Evolutionary conservation across 2,329 filamentous ascomycete genomes (phyloP).

Genomic region (Neocucurbitaria cava): DNA sequence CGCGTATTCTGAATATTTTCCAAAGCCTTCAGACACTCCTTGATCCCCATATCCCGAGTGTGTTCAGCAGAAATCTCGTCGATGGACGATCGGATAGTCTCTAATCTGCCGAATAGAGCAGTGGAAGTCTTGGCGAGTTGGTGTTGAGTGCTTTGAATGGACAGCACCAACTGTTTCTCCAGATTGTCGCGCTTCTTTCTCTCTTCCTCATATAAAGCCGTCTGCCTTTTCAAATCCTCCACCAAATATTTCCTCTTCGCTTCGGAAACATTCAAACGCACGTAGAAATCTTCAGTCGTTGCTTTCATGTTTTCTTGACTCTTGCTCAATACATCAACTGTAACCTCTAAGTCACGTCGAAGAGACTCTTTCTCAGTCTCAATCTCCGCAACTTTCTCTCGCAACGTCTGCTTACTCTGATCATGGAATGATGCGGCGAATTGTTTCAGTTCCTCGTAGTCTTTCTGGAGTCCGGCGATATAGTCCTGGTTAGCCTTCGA

Average conservation of each 20-base stretch:
- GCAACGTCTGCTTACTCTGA: conserved; percentile 15
- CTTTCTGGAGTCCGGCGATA: conserved; percentile 35
- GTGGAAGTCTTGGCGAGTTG: conserved; percentile 16
- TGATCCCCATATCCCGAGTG: conserved; percentile 4
- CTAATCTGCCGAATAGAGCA: conserved; percentile 22
- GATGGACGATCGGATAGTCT: conserved; percentile 16
- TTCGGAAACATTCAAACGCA: conserved; percentile 16
- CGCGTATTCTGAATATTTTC: conserved; percentile 21
- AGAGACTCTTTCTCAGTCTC: conserved; percentile 29
- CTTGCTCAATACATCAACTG: conserved; percentile 15
- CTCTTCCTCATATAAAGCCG: conserved; percentile 25
- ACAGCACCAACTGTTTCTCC: conserved; percentile 26
- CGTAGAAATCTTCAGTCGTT: conserved; percentile 24
- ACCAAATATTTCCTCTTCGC: conserved; percentile 17
- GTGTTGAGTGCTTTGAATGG: conserved; percentile 20
- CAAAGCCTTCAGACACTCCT: conserved; percentile 28
- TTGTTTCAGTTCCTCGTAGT: conserved; percentile 33
- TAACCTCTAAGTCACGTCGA: conserved; percentile 13
- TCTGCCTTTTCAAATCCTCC: conserved; percentile 17
- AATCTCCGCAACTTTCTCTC: conserved; percentile 25
- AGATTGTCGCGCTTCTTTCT: conserved; percentile 26
- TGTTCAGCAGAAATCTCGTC: conserved; percentile 3
- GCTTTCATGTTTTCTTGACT: conserved; percentile 19
- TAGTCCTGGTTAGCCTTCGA: conserved; percentile 32
- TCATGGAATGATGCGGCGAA: conserved; percentile 13